phyloP scores from a whole-genome alignment of 495 filamentous ascomycete genomes.

The Glutinoglossum americanum region DNA sequence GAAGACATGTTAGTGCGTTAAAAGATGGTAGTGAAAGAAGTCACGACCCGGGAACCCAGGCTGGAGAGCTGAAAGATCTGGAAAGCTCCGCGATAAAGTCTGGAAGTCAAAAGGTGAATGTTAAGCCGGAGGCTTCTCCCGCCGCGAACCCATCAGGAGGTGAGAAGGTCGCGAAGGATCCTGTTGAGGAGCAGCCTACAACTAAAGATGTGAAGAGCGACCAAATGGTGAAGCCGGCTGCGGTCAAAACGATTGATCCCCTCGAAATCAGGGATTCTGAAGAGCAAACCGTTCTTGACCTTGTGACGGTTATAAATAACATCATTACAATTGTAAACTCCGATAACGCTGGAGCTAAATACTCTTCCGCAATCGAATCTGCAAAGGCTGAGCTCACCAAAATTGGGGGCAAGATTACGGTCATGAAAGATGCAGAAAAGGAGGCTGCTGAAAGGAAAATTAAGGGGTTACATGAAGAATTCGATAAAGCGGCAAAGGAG shows the following conservation, averaged over 20 bases:
- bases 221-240: slow-evolving; percentile 15
- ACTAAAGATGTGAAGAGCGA: slow-evolving; percentile 12
- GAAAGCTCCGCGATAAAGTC: slow-evolving; percentile 4
- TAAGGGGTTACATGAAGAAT: slow-evolving; percentile 43
- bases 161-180: slow-evolving; percentile 20
- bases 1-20: slow-evolving; percentile 26
- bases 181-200: slow-evolving; percentile 15
- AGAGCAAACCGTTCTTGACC: slow-evolving; percentile 73
- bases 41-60: slow-evolving; percentile 8
- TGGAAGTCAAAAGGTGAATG: slow-evolving; percentile 14
- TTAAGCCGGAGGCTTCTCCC: slow-evolving; percentile 5
- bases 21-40: slow-evolving; percentile 10
- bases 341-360: slow-evolving; percentile 50
- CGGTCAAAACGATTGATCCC: slow-evolving; percentile 36
- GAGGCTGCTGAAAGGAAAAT: slow-evolving; percentile 61
- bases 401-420: slow-evolving; percentile 49
- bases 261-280: slow-evolving; percentile 48
- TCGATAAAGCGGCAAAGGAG: slow-evolving; percentile 62
- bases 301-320: slow-evolving; percentile 89
- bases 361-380: slow-evolving; percentile 49
- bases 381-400: slow-evolving; percentile 67
- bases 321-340: slow-evolving; percentile 83
- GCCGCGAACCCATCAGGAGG: slow-evolving; percentile 10
- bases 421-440: slow-evolving; percentile 41
- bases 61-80: slow-evolving; percentile 16